These are phyloP conservation scores for Metschnikowia sp. DNA, from an alignment of 805 yeast species.

Conservation along the genomic window DNA sequence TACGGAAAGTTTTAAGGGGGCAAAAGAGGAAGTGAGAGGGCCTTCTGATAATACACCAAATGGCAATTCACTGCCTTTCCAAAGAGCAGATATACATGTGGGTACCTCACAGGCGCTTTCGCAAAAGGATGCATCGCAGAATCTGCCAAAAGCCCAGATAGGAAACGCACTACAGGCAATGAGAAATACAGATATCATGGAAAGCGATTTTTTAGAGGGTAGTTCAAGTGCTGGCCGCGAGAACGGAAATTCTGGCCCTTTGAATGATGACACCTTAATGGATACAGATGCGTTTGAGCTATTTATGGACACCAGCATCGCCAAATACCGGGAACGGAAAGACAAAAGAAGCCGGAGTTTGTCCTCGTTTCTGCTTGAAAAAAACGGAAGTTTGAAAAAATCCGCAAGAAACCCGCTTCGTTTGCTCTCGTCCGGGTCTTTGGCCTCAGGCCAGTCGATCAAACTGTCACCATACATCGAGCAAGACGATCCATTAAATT, in stretches of 20 bases:
- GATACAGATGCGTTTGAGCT: slow-evolving; percentile 28
- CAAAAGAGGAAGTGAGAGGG: too few relatives aligned
- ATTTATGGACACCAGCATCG: slow-evolving; percentile 31
- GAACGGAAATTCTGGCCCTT: background rate
- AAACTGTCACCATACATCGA: slow-evolving; percentile 5
- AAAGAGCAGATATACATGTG: too few relatives aligned
- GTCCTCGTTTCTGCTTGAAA: background rate
- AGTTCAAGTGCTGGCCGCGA: background rate
- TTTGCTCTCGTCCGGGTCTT: slow-evolving; percentile 24
- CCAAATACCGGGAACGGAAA: slow-evolving; percentile 31
- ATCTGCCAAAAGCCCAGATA: too few relatives aligned
- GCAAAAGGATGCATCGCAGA: too few relatives aligned
- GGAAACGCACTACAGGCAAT: too few relatives aligned
- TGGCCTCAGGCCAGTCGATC: slow-evolving; percentile 1
- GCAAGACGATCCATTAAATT: slow-evolving; percentile 2
- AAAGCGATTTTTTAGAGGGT: too few relatives aligned
- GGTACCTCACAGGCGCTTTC: too few relatives aligned
- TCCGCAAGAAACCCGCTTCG: slow-evolving; percentile 21
- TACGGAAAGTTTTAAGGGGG: too few relatives aligned
- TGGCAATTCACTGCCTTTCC: too few relatives aligned
- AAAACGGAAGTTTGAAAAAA: slow-evolving; percentile 11
- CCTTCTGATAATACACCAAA: too few relatives aligned
- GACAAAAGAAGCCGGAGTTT: slow-evolving; percentile 8
- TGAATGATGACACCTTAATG: slow-evolving; percentile 1
- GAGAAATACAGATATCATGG: too few relatives aligned